Base-by-base conservation (phyloP, 306 rosid species). In the Fragaria iinumae region DNA sequence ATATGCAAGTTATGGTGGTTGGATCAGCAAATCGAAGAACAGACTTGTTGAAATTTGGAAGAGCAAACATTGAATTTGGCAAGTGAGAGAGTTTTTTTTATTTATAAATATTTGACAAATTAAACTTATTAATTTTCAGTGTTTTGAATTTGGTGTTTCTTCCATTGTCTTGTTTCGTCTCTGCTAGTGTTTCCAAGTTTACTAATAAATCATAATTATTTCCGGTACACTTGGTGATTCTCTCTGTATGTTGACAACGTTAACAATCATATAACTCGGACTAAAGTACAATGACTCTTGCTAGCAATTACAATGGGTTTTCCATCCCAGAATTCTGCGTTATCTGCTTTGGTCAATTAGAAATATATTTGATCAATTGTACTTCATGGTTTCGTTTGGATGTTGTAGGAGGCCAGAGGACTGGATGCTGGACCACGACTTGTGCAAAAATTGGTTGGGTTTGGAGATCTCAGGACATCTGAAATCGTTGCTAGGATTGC, bases 371-470 rank as follows among this genome's bases (percentile, higher is more conserved):
- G 70, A 78, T 32, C 13, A 8, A n/a, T 48, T 27, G 43, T 17
- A 44, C 14, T 68, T 49, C 25, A 27, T 62, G 34, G 62, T 55
- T 71, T 44, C 36, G 52, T 66, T 76, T 76, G 67, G 74, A 81
- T 71, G 29, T 67, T 78, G 64, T 84, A 95, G 98, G 97, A 95
- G 83, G 98, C 97, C 64, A 90, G 98, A 86, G 98, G 98, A 74
- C 97, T 95, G 57, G 98, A 92, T 86, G 98, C 98, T 13, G 98
- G 97, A 66, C 97, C 98, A 39, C 89, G 96, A 49, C 83, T 92
- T 7, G 96, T 90, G 76, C 88, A 95, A 80, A 95, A 88, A 71
- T 67, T 95, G 82, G 76, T 90, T 71, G 98, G 98, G 59, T 92
- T 92, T 80, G 98, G 98, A 81, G 98, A 95, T 81, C 79, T 76